phyloP scores from a whole-genome alignment of 106 monocot species.

The Dendrobium officinale region DNA sequence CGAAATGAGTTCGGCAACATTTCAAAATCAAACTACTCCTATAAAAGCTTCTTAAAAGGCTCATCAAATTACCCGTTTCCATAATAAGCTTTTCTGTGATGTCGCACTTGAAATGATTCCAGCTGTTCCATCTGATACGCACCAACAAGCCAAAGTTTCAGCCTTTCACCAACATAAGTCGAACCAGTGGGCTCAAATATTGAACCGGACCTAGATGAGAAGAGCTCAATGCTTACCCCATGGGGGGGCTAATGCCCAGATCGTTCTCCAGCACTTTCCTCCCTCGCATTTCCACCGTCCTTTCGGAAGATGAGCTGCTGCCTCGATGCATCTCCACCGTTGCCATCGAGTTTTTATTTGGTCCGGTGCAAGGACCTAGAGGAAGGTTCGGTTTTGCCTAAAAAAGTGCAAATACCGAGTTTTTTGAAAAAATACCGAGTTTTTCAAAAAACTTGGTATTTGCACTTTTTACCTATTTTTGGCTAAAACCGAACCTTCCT shows the following conservation, averaged over 20 bases:
- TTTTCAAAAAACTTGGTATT: too few species aligned
- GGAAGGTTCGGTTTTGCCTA: too few species aligned
- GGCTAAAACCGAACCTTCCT: too few species aligned
- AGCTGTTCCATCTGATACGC: conserved; percentile 56
- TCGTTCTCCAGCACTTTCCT: background rate
- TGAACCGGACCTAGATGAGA: background rate
- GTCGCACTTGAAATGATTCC: conserved; percentile 65
- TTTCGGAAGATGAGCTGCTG: too few species aligned
- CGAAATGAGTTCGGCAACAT: too few species aligned
- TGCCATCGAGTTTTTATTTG: too few species aligned
- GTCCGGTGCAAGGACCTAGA: too few species aligned
- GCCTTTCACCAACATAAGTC: background rate
- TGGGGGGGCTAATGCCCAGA: background rate
- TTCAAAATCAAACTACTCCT: background rate
- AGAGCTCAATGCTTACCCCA: background rate
- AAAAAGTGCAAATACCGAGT: too few species aligned
- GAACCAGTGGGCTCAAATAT: background rate
- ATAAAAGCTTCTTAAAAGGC: background rate
- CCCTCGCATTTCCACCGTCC: background rate
- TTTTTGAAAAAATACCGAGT: too few species aligned
- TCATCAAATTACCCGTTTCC: conserved; percentile 36
- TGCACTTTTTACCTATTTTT: too few species aligned
- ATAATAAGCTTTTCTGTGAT: conserved; percentile 46
- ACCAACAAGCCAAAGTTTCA: background rate
- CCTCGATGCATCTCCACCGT: too few species aligned